Percentiles rank a stretch among this genome's conserved stretches.
phyloP scores from a whole-genome alignment of 176 grass and related monocot species.

The Musa beccarii region DNA sequence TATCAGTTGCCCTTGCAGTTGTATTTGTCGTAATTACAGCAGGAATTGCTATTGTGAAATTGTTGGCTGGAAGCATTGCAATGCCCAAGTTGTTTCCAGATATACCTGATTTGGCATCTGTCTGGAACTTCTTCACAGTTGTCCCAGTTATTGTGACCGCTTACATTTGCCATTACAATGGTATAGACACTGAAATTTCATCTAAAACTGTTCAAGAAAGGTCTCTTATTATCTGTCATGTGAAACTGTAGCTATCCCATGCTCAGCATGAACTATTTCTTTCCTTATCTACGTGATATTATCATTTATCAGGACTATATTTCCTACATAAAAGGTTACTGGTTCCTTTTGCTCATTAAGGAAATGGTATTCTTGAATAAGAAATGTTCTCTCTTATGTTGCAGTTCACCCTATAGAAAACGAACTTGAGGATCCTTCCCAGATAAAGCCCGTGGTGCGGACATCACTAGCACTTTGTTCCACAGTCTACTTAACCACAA shows the following conservation, averaged over 20 bases:
- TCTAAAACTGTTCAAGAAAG: not conserved
- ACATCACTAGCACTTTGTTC: slow-evolving; percentile 65
- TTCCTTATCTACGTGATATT: not conserved
- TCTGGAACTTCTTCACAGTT: slow-evolving; percentile 93
- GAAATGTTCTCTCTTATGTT: slow-evolving; percentile 9
- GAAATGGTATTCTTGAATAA: not conserved
- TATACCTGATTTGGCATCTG: slow-evolving; percentile 58
- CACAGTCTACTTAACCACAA: slow-evolving; percentile 70
- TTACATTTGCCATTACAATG: slow-evolving; percentile 91
- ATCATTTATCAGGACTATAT: not conserved
- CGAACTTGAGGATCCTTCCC: slow-evolving; percentile 68
- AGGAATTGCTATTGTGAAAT: slow-evolving; percentile 82
- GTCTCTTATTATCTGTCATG: not conserved
- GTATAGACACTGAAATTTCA: slow-evolving; percentile 24
- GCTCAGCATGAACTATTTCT: not conserved
- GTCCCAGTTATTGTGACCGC: slow-evolving; percentile 90
- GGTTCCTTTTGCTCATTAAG: not conserved
- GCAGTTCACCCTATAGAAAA: slow-evolving; percentile 86
- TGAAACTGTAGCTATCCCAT: not conserved
- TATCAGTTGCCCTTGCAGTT: slow-evolving; percentile 83
- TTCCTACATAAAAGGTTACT: not conserved
- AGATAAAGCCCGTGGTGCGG: slow-evolving; percentile 76
- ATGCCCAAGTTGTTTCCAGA: slow-evolving; percentile 90
- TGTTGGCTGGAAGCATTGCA: slow-evolving; percentile 54
- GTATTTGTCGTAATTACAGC: slow-evolving; percentile 85